Evolutionary conservation across 2,329 filamentous ascomycete species (phyloP).

Genomic region (Aspergillus persii): DNA sequence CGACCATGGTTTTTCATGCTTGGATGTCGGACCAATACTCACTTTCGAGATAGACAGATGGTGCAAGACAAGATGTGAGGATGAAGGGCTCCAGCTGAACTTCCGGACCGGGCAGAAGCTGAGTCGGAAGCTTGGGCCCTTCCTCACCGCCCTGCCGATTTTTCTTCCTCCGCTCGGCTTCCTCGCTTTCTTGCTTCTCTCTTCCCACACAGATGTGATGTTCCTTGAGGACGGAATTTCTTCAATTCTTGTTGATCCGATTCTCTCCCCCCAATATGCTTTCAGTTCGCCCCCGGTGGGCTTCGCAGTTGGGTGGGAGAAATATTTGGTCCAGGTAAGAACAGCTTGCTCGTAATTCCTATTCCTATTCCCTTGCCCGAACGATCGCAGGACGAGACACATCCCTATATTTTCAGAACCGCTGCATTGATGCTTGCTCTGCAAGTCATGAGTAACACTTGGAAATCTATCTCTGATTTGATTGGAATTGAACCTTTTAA

Average conservation of each 20-base stretch:
- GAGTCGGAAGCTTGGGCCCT: constrained; percentile 30
- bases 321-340: constrained; percentile 36
- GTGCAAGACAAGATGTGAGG: neutral
- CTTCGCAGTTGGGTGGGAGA: constrained; percentile 31
- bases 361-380: constrained; percentile 5
- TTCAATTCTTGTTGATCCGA: constrained; percentile 11
- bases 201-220: constrained; percentile 9
- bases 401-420: constrained; percentile 55
- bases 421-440: constrained; percentile 61
- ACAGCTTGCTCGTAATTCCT: neutral
- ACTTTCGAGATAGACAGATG: constrained; percentile 1
- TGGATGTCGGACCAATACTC: neutral
- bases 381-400: constrained; percentile 44
- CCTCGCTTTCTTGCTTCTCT: constrained; percentile 19
- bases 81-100: neutral
- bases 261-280: constrained; percentile 34
- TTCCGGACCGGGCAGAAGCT: constrained; percentile 3
- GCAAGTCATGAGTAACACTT: constrained; percentile 45
- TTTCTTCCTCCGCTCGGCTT: constrained; percentile 5
- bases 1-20: neutral
- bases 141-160: constrained; percentile 19
- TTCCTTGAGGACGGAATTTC: constrained; percentile 5
- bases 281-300: constrained; percentile 37
- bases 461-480: constrained; percentile 22
- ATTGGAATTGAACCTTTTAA: constrained; percentile 8